phyloP scores from a whole-genome alignment of 331 rosid species.

The Stylosanthes scabra region DNA sequence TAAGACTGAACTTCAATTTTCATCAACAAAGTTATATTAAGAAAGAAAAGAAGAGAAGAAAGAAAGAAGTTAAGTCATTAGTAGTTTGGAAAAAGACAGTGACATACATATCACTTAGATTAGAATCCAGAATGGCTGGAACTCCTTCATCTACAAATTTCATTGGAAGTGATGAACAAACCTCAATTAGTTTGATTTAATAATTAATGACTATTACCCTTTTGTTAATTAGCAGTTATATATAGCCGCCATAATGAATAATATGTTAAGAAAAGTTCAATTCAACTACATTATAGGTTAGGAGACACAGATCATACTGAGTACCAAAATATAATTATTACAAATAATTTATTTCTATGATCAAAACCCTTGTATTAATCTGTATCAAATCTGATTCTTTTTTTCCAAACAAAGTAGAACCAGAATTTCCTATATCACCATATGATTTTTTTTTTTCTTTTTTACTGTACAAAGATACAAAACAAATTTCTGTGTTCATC shows the following conservation, averaged over 20 bases:
- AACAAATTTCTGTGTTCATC: constrained; percentile 39
- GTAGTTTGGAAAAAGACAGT: background rate
- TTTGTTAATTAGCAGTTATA: too few relatives aligned
- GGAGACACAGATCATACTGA: too few relatives aligned
- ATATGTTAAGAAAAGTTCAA: too few relatives aligned
- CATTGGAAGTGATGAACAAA: background rate
- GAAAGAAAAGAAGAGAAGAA: too few relatives aligned
- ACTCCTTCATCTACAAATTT: background rate
- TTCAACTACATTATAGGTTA: too few relatives aligned
- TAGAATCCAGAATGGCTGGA: background rate
- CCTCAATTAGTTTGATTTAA: constrained; percentile 3
- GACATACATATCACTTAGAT: background rate
- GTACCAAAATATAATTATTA: too few relatives aligned
- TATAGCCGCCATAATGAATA: too few relatives aligned
- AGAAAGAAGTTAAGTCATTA: too few relatives aligned
- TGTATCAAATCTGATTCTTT: constrained; percentile 35
- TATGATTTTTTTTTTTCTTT: constrained; percentile 48
- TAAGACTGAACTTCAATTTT: too few relatives aligned
- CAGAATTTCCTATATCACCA: constrained; percentile 42
- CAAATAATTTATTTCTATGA: constrained; percentile 21
- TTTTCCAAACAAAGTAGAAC: constrained; percentile 36
- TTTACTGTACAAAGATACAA: constrained; percentile 52
- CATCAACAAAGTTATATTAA: too few relatives aligned
- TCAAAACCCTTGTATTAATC: constrained; percentile 4
- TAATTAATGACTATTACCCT: background rate